phyloP scores from a whole-genome alignment of 1,139 yeast genomes.

The Sugiyamaella novakii region DNA sequence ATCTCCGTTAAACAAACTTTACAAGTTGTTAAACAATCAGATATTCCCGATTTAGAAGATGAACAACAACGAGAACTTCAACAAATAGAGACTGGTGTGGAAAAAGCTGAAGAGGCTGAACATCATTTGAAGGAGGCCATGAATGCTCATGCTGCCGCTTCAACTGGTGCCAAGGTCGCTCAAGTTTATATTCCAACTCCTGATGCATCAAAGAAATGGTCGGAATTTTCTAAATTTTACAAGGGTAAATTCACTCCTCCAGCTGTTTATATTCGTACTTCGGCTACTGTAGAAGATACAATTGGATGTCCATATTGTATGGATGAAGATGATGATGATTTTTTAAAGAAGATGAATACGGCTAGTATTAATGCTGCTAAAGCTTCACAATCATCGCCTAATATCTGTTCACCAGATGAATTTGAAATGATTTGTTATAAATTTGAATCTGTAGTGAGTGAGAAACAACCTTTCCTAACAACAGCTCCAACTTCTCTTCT shows the following conservation, averaged over 20 bases:
- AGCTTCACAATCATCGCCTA: not conserved
- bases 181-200: conserved; percentile 94
- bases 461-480: conserved; percentile 82
- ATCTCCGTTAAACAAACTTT: conserved; percentile 90
- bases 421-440: conserved; percentile 78
- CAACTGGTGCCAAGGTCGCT: conserved; percentile 54
- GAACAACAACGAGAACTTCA: conserved; percentile 80
- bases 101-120: conserved; percentile 95
- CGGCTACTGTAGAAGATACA: conserved; percentile 95
- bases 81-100: conserved; percentile 96
- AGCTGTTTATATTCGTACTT: conserved; percentile 77
- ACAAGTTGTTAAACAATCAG: conserved; percentile 73
- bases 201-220: conserved; percentile 85
- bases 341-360: conserved; percentile 51
- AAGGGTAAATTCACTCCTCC: conserved; percentile 70
- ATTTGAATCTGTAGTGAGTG: conserved; percentile 72
- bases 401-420: conserved; percentile 60
- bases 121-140: conserved; percentile 93
- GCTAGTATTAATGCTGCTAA: conserved; percentile 7
- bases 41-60: conserved; percentile 76
- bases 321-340: conserved; percentile 86
- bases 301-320: conserved; percentile 82
- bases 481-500: conserved; percentile 82
- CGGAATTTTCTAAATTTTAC: conserved; percentile 72
- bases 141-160: conserved; percentile 69